These are phyloP conservation scores for Larix sibirica DNA, from an alignment of 83 land plant genomes.

Conservation along the genomic window DNA sequence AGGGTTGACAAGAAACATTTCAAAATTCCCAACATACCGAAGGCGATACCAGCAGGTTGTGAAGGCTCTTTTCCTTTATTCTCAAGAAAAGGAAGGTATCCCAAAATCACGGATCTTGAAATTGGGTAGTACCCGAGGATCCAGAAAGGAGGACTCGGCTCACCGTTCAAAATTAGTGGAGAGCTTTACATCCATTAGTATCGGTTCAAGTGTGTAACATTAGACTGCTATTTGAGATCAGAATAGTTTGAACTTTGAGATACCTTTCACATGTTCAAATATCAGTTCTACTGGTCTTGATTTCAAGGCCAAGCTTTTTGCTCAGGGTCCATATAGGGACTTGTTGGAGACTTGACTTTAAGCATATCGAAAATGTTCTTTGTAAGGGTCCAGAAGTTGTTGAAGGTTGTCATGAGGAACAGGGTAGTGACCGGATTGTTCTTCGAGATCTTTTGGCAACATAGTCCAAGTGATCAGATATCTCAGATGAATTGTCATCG, in stretches of 20 bases:
- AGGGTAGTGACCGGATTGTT: not conserved
- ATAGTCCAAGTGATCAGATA: no score
- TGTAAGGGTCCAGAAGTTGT: not conserved
- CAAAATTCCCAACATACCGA: constrained; percentile 65
- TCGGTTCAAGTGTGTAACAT: not conserved
- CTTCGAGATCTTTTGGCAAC: no score
- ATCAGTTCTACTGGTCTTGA: not conserved
- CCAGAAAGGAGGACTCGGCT: not conserved
- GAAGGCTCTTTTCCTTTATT: constrained; percentile 38
- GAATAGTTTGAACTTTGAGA: not conserved
- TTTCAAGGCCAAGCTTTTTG: not conserved
- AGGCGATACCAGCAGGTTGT: constrained; percentile 52
- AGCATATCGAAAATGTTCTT: not conserved
- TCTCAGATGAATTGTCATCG: no score
- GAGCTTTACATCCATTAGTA: constrained; percentile 5
- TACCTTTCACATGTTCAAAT: not conserved
- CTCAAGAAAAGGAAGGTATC: constrained; percentile 25
- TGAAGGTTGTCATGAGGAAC: not conserved
- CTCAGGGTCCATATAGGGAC: not conserved
- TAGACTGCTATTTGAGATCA: not conserved
- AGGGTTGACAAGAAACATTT: constrained; percentile 54
- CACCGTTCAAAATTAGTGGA: not conserved
- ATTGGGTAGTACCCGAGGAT: not conserved
- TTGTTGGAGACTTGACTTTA: not conserved
- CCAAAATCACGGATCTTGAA: not conserved